These are phyloP conservation scores for Cyberlindnera mrakii DNA, from an alignment of 805 yeast genomes.

Conservation along the genomic window DNA sequence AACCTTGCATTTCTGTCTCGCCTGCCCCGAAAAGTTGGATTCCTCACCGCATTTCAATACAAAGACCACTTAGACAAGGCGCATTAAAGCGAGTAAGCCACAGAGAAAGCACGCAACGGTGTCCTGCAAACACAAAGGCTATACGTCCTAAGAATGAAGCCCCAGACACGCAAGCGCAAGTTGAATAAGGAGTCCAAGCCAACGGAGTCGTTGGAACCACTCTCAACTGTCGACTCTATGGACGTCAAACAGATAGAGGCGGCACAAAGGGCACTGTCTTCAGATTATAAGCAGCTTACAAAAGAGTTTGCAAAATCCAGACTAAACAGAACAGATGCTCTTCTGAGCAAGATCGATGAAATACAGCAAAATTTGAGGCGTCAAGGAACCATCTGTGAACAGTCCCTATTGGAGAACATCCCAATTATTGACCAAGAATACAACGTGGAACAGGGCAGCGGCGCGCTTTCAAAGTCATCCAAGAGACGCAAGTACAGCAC, in stretches of 20 bases:
- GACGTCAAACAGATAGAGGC: constrained; percentile 16
- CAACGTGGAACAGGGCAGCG: constrained; percentile 8
- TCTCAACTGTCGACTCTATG: constrained; percentile 4
- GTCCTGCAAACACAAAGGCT: background rate
- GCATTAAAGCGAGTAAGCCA: background rate
- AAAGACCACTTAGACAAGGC: background rate
- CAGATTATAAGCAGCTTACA: constrained; percentile 27
- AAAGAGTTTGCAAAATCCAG: constrained; percentile 25
- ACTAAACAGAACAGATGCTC: constrained; percentile 26
- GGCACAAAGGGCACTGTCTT: constrained; percentile 22
- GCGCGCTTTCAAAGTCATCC: background rate
- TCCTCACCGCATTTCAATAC: too few relatives aligned
- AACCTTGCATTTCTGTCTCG: constrained; percentile 13
- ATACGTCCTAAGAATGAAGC: too few relatives aligned
- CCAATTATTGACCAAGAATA: constrained; percentile 12
- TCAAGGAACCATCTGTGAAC: constrained; percentile 15
- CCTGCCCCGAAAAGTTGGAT: constrained; percentile 8
- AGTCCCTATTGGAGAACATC: constrained; percentile 11
- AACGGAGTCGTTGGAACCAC: background rate
- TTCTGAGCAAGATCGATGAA: constrained; percentile 27
- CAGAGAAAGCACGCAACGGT: background rate
- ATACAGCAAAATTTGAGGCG: constrained; percentile 20
- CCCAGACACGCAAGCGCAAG: background rate
- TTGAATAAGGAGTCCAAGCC: background rate
- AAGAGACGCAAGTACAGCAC: constrained; percentile 4